These are phyloP conservation scores for Podospora pseudoanserina DNA, from an alignment of 495 filamentous ascomycete genomes.

Conservation along the genomic window DNA sequence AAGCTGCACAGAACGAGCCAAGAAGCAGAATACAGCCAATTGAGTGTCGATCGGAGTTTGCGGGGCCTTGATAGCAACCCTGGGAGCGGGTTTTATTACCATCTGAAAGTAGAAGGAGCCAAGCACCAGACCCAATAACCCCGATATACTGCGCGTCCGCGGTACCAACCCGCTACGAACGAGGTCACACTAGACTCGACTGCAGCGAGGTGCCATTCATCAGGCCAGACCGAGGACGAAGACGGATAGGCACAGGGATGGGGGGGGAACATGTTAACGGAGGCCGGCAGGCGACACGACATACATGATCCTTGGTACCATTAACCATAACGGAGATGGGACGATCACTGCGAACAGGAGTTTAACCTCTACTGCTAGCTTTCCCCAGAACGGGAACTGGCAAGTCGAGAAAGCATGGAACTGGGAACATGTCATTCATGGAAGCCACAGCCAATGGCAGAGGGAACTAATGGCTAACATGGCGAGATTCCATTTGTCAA, in stretches of 20 bases:
- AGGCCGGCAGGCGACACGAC: background rate
- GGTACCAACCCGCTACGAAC: conserved; percentile 2
- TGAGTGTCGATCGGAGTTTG: background rate
- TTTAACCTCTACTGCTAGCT: conserved; percentile 5
- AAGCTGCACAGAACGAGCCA: conserved; percentile 21
- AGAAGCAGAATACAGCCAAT: conserved; percentile 6
- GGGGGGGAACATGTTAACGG: background rate
- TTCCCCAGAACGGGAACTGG: background rate
- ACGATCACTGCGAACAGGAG: background rate
- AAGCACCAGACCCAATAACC: conserved; percentile 16
- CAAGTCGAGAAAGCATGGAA: background rate
- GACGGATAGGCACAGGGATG: conserved; percentile 5
- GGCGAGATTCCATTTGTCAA: conserved; percentile 23
- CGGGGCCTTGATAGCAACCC: conserved; percentile 10
- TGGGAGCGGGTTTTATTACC: conserved; percentile 11
- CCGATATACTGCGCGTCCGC: conserved; percentile 1
- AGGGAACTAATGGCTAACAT: background rate
- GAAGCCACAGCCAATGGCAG: conserved; percentile 12
- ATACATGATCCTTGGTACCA: background rate
- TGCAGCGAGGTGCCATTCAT: background rate
- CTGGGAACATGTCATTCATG: background rate
- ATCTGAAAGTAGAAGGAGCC: conserved; percentile 27
- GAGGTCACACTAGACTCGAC: background rate
- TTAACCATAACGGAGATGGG: background rate
- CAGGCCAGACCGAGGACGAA: conserved; percentile 5